Evolutionary conservation across 306 rosid species (phyloP), one percentile per base, ranked within the genome.

Genomic region (Malus asiatica): DNA sequence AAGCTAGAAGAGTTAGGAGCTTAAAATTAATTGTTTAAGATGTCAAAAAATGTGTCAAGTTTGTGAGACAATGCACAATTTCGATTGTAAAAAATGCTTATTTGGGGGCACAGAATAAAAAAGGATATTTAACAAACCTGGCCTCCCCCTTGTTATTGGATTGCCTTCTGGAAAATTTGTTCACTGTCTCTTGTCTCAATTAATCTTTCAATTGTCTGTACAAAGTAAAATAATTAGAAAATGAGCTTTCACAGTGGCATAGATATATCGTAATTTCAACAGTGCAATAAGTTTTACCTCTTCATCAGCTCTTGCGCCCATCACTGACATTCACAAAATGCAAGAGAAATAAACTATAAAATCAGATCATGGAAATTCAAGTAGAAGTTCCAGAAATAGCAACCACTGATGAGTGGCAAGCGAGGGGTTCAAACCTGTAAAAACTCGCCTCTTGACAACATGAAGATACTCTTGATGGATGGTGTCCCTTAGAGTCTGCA

Each of bases 381-480:
- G 61, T 33, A 68, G 68, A 77, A 63, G 80, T 72, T 73, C 74
- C 33, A 68, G 75, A 75, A 16, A 75, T 68, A 76, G 38, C 73
- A 61, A 38, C 10, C 62, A 74, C 30, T 14, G 22, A 67, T 10
- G 51, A 32, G 33, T 32, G 33, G 33, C n/a, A 57, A 44, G 32
- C 12, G 73, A 73, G 38, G 48, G 61, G 77, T 72, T 70, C 73
- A 51, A 82, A 94, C 98, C 98, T 92, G 96, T 92, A 84, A 82
- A 95, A 48, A 95, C 97, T 48, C 97, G 96, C 75, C 98, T 90
- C 97, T 92, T 96, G 30, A 95, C 95, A 72, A 92, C 93, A 38
- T 92, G 97, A 0, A 97, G 87, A 61, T 95, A 89, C 75, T 90
- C 98, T 90, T 88, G 91, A 75, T 95, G 96, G 74, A 95, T 90